A percentile compares a stretch with the other conserved stretches of the same genome.
phyloP scores from a whole-genome alignment of 371 early-diverging fungal species.

The Syncephalastrum racemosum region DNA sequence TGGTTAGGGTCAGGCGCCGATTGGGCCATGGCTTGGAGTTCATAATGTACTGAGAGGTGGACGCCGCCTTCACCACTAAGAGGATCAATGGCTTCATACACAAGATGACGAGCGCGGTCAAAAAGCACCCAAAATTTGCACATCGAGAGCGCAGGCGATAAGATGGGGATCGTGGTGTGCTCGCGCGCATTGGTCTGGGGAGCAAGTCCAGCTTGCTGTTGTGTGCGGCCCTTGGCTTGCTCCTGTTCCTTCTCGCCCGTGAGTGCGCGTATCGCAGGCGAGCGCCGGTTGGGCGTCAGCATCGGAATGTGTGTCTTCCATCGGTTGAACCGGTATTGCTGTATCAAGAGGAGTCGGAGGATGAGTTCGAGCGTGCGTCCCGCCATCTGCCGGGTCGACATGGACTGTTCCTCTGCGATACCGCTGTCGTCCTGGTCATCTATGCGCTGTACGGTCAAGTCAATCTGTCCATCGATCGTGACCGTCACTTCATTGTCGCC shows the following conservation, averaged over 20 bases:
- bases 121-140: slow-evolving; percentile 44
- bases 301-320: slow-evolving; percentile 37
- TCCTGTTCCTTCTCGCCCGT: slow-evolving; percentile 19
- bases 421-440: background rate
- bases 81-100: slow-evolving; percentile 29
- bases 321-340: slow-evolving; percentile 38
- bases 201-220: slow-evolving; percentile 6
- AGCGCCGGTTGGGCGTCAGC: slow-evolving; percentile 21
- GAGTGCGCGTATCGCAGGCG: slow-evolving; percentile 31
- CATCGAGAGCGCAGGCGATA: slow-evolving; percentile 35
- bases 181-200: background rate
- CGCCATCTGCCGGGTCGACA: slow-evolving; percentile 20
- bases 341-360: slow-evolving; percentile 36
- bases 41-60: slow-evolving; percentile 36
- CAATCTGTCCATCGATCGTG: slow-evolving; percentile 56
- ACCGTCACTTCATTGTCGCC: slow-evolving; percentile 55
- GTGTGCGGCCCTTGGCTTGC: too few relatives aligned
- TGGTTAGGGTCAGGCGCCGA: background rate
- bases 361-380: slow-evolving; percentile 33
- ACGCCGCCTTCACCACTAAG: slow-evolving; percentile 34
- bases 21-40: slow-evolving; percentile 13
- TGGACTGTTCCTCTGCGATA: background rate
- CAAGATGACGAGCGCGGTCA: slow-evolving; percentile 39
- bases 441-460: slow-evolving; percentile 22
- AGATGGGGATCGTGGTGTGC: slow-evolving; percentile 24